phyloP scores from a whole-genome alignment of 2,329 filamentous ascomycete species.

The Hortaea sp. region DNA sequence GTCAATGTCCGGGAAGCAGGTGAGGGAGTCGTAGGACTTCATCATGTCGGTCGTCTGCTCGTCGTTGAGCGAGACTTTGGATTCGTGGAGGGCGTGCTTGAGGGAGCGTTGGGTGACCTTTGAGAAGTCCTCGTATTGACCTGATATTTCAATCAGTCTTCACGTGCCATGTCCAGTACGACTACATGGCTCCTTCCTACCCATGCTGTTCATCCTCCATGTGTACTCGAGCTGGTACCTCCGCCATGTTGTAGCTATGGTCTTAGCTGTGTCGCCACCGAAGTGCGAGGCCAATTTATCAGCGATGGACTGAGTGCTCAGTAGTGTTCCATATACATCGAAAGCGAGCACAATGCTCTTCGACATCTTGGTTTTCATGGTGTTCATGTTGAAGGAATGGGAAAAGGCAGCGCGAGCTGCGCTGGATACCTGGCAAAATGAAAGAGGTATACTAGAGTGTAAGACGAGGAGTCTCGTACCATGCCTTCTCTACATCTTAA shows the following conservation, averaged over 20 bases:
- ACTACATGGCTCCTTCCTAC: constrained; percentile 32
- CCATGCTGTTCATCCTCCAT: constrained; percentile 67
- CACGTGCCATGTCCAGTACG: background rate
- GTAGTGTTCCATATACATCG: constrained; percentile 64
- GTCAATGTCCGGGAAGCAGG: constrained; percentile 54
- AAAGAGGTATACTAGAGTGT: too few species aligned
- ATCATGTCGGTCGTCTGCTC: constrained; percentile 44
- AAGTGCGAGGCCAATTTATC: constrained; percentile 48
- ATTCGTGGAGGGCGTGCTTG: constrained; percentile 53
- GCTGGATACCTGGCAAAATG: too few species aligned
- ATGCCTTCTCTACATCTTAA: too few species aligned
- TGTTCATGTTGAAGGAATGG: background rate
- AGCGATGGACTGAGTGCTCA: constrained; percentile 61
- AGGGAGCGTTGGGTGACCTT: constrained; percentile 55
- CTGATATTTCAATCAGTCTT: constrained; percentile 28
- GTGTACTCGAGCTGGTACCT: constrained; percentile 68
- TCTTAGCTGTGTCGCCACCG: constrained; percentile 46
- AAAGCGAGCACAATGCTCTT: constrained; percentile 52
- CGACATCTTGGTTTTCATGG: background rate
- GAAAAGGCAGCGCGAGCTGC: background rate
- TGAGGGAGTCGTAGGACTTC: constrained; percentile 53
- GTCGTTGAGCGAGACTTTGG: constrained; percentile 35
- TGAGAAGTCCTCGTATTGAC: constrained; percentile 51
- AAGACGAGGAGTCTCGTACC: too few species aligned
- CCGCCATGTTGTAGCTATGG: constrained; percentile 53